A percentile compares a stretch with the other conserved stretches of the same genome.
phyloP scores from a whole-genome alignment of 495 filamentous ascomycete species.

The Lichenothelia convexa region DNA sequence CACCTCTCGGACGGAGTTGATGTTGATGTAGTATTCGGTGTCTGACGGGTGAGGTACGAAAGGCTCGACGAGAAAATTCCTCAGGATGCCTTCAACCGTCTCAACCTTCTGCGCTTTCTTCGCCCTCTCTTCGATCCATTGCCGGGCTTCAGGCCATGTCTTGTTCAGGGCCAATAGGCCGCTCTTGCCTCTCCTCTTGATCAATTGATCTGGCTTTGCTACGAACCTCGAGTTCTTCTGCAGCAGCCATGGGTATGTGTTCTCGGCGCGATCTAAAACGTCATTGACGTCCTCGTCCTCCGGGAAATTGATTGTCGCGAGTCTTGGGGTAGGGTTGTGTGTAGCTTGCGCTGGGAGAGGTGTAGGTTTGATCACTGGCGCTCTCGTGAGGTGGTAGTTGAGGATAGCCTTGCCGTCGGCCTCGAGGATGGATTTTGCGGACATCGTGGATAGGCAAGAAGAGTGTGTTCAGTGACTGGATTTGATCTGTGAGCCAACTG shows the following conservation, averaged over 20 bases:
- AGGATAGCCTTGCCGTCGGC: slow-evolving; percentile 99
- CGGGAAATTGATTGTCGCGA: slow-evolving; percentile 85
- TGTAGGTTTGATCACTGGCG: slow-evolving; percentile 92
- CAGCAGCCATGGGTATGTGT: slow-evolving; percentile 88
- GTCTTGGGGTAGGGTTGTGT: slow-evolving; percentile 82
- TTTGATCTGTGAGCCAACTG: background rate
- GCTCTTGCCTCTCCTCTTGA: slow-evolving; percentile 98
- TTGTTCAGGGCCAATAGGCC: slow-evolving; percentile 94
- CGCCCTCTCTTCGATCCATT: slow-evolving; percentile 82
- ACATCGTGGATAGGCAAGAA: slow-evolving; percentile 43
- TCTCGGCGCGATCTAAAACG: slow-evolving; percentile 88
- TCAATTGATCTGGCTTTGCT: slow-evolving; percentile 98
- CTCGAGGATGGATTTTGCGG: slow-evolving; percentile 94
- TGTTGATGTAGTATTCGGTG: slow-evolving; percentile 99
- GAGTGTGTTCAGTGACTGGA: slow-evolving; percentile 4
- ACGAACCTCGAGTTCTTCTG: slow-evolving; percentile 73
- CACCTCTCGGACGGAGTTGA: slow-evolving; percentile 80
- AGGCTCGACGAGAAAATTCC: slow-evolving; percentile 94
- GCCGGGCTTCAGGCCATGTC: slow-evolving; percentile 79
- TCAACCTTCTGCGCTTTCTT: slow-evolving; percentile 86
- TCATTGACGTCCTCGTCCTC: slow-evolving; percentile 64
- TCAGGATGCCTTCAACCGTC: slow-evolving; percentile 69
- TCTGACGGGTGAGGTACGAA: slow-evolving; percentile 86
- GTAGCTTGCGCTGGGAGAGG: slow-evolving; percentile 68
- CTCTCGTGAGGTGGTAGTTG: slow-evolving; percentile 99